Conservation (phyloP, 2,329 filamentous ascomycete genomes). For the Purpureocillium lavendulum region DNA sequence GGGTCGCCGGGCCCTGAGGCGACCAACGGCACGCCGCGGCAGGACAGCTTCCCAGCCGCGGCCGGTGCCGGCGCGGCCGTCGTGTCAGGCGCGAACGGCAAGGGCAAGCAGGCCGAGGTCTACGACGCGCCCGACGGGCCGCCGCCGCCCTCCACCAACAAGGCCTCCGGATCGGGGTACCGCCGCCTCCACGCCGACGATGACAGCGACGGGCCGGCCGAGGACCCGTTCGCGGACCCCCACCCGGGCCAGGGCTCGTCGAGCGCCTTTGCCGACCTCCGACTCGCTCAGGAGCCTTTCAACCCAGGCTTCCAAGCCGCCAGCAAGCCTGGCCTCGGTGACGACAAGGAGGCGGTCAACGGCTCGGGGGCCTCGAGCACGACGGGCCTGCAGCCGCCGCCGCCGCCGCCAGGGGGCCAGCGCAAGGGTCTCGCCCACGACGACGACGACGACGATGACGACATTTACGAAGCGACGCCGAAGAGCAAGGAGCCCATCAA, state of each 20-base stretch:
- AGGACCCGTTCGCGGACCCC: constrained; percentile 26
- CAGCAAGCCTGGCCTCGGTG: neutral
- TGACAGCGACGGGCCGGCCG: constrained; percentile 18
- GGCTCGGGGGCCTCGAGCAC: constrained; percentile 9
- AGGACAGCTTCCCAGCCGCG: constrained; percentile 7
- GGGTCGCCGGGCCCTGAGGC: constrained; percentile 15
- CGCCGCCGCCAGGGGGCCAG: constrained; percentile 10
- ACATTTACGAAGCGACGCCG: constrained; percentile 30
- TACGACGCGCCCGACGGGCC: constrained; percentile 16
- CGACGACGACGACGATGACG: constrained; percentile 25
- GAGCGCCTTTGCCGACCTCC: constrained; percentile 11
- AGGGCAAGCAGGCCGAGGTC: constrained; percentile 24
- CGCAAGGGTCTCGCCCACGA: constrained; percentile 1
- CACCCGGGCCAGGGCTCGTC: constrained; percentile 10
- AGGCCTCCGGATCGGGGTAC: constrained; percentile 13
- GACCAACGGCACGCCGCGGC: constrained; percentile 21
- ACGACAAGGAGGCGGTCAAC: constrained; percentile 2
- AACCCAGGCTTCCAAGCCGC: constrained; percentile 25
- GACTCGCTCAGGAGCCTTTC: constrained; percentile 26
- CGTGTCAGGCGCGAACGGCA: constrained; percentile 16
- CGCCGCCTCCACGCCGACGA: constrained; percentile 13
- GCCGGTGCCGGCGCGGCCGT: neutral
- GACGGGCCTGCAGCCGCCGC: constrained; percentile 9
- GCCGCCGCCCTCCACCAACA: constrained; percentile 12
- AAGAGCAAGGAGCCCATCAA: constrained; percentile 28